Evolutionary conservation across 202 grass and related monocot genomes (phyloP).

Genomic region (Panicum hallii): DNA sequence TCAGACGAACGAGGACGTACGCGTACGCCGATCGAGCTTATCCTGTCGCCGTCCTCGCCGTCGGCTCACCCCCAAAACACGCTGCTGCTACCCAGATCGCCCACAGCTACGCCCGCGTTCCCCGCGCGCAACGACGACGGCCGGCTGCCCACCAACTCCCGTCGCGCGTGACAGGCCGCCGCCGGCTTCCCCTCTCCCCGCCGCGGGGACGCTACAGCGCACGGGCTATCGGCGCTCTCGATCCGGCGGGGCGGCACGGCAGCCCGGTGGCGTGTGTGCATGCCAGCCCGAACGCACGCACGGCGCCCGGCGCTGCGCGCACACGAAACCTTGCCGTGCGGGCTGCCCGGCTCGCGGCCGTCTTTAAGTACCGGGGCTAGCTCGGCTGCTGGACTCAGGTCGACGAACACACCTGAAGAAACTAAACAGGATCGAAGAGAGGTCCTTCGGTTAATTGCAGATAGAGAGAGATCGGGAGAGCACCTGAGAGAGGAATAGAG

Average conservation of each 20-base stretch:
- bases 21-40: not conserved
- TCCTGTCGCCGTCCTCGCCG: not conserved
- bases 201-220: not conserved
- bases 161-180: not conserved
- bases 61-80: not conserved
- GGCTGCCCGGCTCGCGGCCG: not conserved
- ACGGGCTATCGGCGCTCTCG: not conserved
- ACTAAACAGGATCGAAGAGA: not conserved
- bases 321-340: conserved; percentile 29
- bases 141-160: not conserved
- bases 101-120: not conserved
- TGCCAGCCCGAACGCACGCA: conserved; percentile 20
- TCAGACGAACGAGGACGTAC: not conserved
- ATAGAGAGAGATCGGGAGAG: not conserved
- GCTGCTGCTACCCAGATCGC: not conserved
- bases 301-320: not conserved
- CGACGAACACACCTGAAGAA: not conserved
- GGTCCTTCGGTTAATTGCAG: not conserved
- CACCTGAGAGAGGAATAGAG: not conserved
- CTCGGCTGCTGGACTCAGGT: not conserved
- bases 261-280: not conserved
- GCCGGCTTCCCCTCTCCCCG: not conserved
- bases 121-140: not conserved
- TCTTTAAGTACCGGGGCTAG: conserved; percentile 6
- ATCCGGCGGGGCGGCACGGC: not conserved